Evolutionary conservation across 306 rosid species (phyloP).

Genomic region (Acacia melanoxylon): DNA sequence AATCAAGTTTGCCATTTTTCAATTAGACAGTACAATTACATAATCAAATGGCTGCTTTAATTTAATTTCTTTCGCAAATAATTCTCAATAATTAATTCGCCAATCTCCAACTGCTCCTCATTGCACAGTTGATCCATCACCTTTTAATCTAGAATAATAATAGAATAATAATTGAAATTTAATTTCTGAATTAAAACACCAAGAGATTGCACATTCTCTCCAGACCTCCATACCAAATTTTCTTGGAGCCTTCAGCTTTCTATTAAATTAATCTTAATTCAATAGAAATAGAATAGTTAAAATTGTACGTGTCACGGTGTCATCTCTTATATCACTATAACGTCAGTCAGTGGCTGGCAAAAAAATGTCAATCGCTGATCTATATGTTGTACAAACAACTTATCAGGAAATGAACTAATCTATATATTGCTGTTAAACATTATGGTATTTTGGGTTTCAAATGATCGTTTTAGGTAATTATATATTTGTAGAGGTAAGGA

Average conservation of each 20-base stretch:
- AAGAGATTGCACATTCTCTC: not conserved
- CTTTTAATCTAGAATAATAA: slow-evolving; percentile 31
- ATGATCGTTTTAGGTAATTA: not conserved
- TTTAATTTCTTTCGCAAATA: slow-evolving; percentile 1
- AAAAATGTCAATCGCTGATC: not conserved
- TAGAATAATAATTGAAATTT: not conserved
- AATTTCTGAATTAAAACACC: not conserved
- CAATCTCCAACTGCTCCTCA: slow-evolving; percentile 39
- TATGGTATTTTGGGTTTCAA: not conserved
- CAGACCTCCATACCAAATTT: not conserved
- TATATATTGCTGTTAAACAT: not conserved
- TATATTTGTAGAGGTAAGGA: not conserved
- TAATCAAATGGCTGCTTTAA: not conserved
- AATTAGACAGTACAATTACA: not conserved
- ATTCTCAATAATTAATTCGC: slow-evolving; percentile 1
- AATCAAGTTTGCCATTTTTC: slow-evolving; percentile 32
- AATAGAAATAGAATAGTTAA: not conserved
- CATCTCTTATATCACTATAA: not conserved
- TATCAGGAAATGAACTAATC: not conserved
- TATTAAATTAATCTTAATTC: not conserved
- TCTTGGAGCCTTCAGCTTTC: not conserved
- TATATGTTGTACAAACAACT: no score
- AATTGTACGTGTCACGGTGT: not conserved
- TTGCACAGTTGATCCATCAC: slow-evolving; percentile 21
- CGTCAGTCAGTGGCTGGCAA: not conserved